Evolutionary conservation across 2,329 filamentous ascomycete genomes (phyloP).

Genomic region (Microthyrium microscopicum): DNA sequence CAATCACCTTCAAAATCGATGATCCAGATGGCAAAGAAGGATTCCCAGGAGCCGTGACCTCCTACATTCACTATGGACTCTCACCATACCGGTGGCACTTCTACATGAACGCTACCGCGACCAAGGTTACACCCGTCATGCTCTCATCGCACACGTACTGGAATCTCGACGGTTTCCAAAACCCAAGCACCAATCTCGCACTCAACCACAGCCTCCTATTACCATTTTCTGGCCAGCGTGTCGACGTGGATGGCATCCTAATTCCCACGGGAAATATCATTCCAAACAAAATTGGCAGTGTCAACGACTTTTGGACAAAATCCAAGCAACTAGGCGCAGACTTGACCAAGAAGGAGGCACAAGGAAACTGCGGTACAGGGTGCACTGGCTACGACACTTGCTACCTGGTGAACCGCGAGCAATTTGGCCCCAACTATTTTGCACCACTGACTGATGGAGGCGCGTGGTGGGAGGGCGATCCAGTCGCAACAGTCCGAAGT

Average conservation of each 20-base stretch:
- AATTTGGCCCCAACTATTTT: conserved; percentile 27
- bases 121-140: conserved; percentile 70
- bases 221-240: conserved; percentile 54
- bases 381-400: conserved; percentile 78
- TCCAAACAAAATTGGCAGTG: conserved; percentile 47
- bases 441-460: no score
- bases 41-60: conserved; percentile 62
- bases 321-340: conserved; percentile 67
- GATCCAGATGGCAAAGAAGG: conserved; percentile 59
- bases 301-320: conserved; percentile 68
- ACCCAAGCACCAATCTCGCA: conserved; percentile 46
- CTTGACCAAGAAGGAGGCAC: conserved; percentile 42
- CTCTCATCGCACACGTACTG: conserved; percentile 62
- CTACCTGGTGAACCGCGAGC: conserved; percentile 46
- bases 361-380: conserved; percentile 60
- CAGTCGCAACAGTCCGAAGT: conserved; percentile 50
- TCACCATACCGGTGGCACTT: conserved; percentile 51
- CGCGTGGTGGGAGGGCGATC: conserved; percentile 46
- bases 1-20: conserved; percentile 59
- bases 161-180: conserved; percentile 68
- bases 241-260: conserved; percentile 43
- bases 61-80: conserved; percentile 58
- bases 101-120: conserved; percentile 54
- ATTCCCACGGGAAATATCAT: conserved; percentile 43
- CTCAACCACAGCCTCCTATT: conserved; percentile 59